Evolutionary conservation across 2,329 filamentous ascomycete genomes (phyloP).

Genomic region (Fusarium succisae): DNA sequence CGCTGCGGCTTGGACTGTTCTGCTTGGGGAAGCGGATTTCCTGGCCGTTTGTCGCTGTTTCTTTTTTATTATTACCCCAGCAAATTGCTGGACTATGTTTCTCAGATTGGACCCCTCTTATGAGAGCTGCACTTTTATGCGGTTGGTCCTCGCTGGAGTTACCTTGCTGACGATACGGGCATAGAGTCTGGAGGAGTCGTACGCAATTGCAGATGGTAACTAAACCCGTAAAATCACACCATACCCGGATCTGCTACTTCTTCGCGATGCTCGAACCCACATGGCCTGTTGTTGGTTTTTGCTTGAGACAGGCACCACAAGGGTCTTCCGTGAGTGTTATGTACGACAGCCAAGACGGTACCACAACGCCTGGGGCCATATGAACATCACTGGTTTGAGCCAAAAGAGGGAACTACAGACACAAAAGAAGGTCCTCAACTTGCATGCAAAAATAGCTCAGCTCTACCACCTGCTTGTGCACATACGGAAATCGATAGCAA

Average conservation of each 20-base stretch:
- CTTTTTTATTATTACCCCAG: conserved; percentile 21
- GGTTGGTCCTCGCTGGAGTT: conserved; percentile 36
- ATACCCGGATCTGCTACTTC: conserved; percentile 32
- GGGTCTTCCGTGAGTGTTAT: conserved; percentile 32
- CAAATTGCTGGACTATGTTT: conserved; percentile 29
- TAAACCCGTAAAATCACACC: conserved; percentile 41
- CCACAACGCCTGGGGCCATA: conserved; percentile 32
- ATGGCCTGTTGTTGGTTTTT: conserved; percentile 34
- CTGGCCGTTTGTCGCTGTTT: conserved; percentile 28
- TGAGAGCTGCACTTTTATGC: conserved; percentile 34
- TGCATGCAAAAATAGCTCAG: conserved; percentile 43
- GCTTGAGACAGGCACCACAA: conserved; percentile 25
- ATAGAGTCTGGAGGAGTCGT: conserved; percentile 11
- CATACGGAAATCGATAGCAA: conserved; percentile 35
- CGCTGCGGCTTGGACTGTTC: conserved; percentile 1
- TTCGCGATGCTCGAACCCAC: conserved; percentile 35
- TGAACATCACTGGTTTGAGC: conserved; percentile 29
- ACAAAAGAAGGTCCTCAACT: conserved; percentile 26
- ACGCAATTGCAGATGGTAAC: conserved; percentile 28
- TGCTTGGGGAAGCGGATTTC: conserved; percentile 14
- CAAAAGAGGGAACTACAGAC: conserved; percentile 30
- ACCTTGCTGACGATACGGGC: conserved; percentile 34
- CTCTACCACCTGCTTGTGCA: conserved; percentile 12
- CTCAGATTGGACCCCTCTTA: conserved; percentile 38
- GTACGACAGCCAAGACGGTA: conserved; percentile 37